Percentiles rank a stretch among this genome's conserved stretches.
phyloP scores from a whole-genome alignment of 2,329 filamentous ascomycete genomes.

The Hortaea sp. region DNA sequence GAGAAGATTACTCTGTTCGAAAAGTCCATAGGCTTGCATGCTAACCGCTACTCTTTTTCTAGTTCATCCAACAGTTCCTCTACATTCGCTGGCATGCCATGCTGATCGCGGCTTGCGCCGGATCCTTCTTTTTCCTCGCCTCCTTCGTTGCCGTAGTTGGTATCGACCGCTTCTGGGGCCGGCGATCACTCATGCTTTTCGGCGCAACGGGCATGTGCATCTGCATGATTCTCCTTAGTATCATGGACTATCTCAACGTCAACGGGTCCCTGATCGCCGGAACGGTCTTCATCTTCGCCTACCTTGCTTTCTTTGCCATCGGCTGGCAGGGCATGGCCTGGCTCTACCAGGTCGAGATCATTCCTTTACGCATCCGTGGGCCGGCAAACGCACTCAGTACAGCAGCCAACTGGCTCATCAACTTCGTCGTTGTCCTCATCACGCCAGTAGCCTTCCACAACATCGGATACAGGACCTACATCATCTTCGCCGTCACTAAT shows the following conservation, averaged over 20 bases:
- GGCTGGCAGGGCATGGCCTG: constrained; percentile 15
- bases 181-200: constrained; percentile 61
- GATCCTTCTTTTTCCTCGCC: constrained; percentile 42
- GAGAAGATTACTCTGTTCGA: constrained; percentile 5
- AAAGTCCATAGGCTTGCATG: too few relatives aligned
- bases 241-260: constrained; percentile 5
- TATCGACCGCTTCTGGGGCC: constrained; percentile 38
- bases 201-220: constrained; percentile 37
- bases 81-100: constrained; percentile 30
- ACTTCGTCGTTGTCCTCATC: constrained; percentile 59
- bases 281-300: constrained; percentile 14
- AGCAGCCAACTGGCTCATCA: constrained; percentile 47
- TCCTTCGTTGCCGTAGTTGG: constrained; percentile 41
- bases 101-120: constrained; percentile 42
- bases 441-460: constrained; percentile 50
- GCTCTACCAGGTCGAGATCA: constrained; percentile 16
- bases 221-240: constrained; percentile 16
- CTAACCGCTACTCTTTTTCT: too few relatives aligned
- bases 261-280: constrained; percentile 12
- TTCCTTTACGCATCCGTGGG: constrained; percentile 18
- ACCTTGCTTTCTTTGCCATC: constrained; percentile 13
- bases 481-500: constrained; percentile 23
- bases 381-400: constrained; percentile 32
- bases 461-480: constrained; percentile 48
- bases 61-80: constrained; percentile 10